Conservation (phyloP, 768 basidiomycete species). For the Boletus insuetus region DNA sequence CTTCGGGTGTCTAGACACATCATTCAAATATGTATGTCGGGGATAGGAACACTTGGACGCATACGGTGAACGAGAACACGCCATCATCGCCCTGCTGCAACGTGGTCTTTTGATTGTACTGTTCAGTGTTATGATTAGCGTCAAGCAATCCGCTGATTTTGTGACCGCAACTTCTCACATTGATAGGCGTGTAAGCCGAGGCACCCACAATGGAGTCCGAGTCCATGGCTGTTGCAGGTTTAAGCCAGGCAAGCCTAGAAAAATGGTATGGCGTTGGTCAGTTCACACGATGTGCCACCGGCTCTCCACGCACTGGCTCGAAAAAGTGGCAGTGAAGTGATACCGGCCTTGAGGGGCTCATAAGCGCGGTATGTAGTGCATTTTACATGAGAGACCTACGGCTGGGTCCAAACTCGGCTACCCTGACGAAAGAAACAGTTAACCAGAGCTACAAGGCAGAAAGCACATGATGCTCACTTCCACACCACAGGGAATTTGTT, state of each 20-base stretch:
- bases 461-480: neutral
- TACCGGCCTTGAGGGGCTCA: neutral
- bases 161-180: no score
- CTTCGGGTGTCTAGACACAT: neutral
- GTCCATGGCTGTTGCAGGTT: neutral
- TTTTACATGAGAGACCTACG: neutral
- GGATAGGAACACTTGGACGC: neutral
- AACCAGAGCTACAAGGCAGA: neutral
- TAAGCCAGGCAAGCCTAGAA: neutral
- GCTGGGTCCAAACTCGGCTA: neutral
- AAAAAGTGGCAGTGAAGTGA: neutral
- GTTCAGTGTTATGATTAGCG: no score
- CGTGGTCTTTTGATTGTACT: neutral
- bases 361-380: neutral
- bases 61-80: neutral
- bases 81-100: neutral
- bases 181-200: no score
- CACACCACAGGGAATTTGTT: neutral
- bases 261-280: no score
- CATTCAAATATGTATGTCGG: neutral
- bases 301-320: neutral
- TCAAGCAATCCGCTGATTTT: neutral
- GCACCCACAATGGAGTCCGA: no score
- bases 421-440: neutral
- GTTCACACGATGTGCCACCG: neutral